Evolutionary conservation across 2,329 filamentous ascomycete species (phyloP).

Genomic region (Teratosphaeria pseudoeucalypti): DNA sequence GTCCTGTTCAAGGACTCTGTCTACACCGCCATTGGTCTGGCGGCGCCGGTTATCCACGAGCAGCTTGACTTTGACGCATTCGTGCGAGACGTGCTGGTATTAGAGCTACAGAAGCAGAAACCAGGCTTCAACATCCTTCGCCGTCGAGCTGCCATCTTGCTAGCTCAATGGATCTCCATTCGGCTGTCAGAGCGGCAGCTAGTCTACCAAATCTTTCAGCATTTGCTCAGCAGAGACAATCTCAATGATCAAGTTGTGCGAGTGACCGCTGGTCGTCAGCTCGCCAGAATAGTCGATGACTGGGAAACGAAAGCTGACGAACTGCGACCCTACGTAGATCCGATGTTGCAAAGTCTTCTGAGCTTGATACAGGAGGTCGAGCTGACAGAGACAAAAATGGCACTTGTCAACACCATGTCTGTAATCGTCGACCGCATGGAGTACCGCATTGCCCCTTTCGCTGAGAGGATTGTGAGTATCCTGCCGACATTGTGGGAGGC

Average conservation of each 20-base stretch:
- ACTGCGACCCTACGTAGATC: constrained; percentile 68
- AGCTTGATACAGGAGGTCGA: constrained; percentile 69
- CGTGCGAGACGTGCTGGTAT: constrained; percentile 61
- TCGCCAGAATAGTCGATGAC: constrained; percentile 71
- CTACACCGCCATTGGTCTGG: constrained; percentile 83
- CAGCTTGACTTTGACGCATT: constrained; percentile 77
- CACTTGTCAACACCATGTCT: constrained; percentile 75
- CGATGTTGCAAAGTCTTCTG: constrained; percentile 64
- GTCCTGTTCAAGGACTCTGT: constrained; percentile 85
- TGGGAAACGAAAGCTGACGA: constrained; percentile 65
- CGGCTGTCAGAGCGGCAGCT: constrained; percentile 58
- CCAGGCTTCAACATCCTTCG: constrained; percentile 71
- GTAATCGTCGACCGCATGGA: constrained; percentile 75
- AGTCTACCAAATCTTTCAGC: constrained; percentile 80
- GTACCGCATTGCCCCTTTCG: constrained; percentile 54
- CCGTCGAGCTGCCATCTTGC: constrained; percentile 74
- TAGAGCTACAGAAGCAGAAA: constrained; percentile 62
- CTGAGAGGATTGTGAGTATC: constrained; percentile 70
- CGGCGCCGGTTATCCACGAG: constrained; percentile 64
- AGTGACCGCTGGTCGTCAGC: constrained; percentile 77
- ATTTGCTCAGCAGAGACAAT: constrained; percentile 70
- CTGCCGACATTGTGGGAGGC: constrained; percentile 77
- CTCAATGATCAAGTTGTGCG: constrained; percentile 86
- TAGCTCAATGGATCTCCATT: constrained; percentile 82
- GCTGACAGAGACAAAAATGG: constrained; percentile 80